phyloP scores from a whole-genome alignment of 1,284 basidiomycete species.

The Trichosporon inkin region DNA sequence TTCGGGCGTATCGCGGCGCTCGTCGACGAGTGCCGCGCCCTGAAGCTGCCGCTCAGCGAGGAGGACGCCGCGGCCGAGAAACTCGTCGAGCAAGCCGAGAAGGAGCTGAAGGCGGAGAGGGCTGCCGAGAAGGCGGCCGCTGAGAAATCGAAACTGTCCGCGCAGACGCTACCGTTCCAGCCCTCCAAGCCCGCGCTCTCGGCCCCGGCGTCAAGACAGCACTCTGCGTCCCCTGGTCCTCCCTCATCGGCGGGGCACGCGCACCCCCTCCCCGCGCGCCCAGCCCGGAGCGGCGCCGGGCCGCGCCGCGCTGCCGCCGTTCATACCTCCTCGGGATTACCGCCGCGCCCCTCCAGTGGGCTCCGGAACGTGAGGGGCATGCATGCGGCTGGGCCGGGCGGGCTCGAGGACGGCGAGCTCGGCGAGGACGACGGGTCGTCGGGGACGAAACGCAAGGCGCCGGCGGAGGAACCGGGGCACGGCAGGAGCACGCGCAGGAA shows the following conservation, averaged over 20 bases:
- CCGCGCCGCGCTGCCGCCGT: neutral
- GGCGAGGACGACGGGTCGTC: neutral
- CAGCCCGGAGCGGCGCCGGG: neutral
- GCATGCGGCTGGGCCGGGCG: neutral
- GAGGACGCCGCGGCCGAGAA: constrained; percentile 13
- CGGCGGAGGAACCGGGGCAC: neutral
- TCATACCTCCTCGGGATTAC: neutral
- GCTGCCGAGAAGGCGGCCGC: neutral
- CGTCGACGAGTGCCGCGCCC: constrained; percentile 35
- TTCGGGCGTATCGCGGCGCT: constrained; percentile 34
- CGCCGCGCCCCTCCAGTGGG: neutral
- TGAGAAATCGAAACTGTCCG: neutral
- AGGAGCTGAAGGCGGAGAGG: constrained; percentile 14
- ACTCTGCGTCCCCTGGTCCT: neutral
- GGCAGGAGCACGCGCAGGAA: constrained; percentile 1
- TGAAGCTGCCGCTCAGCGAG: constrained; percentile 29
- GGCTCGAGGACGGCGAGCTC: constrained; percentile 1
- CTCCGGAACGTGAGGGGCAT: neutral
- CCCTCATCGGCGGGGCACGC: neutral
- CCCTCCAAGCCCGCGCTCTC: neutral
- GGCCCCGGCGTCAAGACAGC: constrained; percentile 6
- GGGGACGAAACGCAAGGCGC: neutral
- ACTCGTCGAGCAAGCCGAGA: constrained; percentile 29
- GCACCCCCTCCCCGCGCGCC: neutral
- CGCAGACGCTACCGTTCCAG: constrained; percentile 1